A percentile compares a stretch with the other conserved stretches of the same genome.
These are phyloP conservation scores for Eremomyces bilateralis DNA, from an alignment of 495 filamentous ascomycete species.

Conservation along the genomic window DNA sequence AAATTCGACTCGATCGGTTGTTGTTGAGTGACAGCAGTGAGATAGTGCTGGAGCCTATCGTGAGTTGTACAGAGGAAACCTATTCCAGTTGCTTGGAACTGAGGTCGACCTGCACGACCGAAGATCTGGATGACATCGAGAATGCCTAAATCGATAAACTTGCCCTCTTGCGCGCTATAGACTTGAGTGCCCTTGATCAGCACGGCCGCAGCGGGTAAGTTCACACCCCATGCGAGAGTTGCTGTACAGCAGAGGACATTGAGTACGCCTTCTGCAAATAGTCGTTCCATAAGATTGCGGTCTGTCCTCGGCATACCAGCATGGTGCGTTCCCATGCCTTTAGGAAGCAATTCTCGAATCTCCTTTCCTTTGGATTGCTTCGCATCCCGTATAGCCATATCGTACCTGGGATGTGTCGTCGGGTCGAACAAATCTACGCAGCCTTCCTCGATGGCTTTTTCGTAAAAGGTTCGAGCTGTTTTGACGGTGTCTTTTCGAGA, in stretches of 20 bases:
- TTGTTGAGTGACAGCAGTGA: conserved; percentile 81
- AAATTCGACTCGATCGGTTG: conserved; percentile 91
- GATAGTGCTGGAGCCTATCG: conserved; percentile 82
- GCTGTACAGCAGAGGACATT: conserved; percentile 97
- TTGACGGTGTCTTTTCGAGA: conserved; percentile 82
- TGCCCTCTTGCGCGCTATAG: conserved; percentile 88
- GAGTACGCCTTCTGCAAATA: conserved; percentile 73
- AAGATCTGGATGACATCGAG: conserved; percentile 97
- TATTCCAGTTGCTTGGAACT: conserved; percentile 89
- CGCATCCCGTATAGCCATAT: conserved; percentile 55
- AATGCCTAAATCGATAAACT: conserved; percentile 91
- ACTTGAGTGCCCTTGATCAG: conserved; percentile 96
- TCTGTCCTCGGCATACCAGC: conserved; percentile 87
- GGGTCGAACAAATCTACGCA: conserved; percentile 69
- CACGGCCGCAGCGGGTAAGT: conserved; percentile 89
- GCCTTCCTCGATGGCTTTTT: conserved; percentile 63
- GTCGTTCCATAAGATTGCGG: conserved; percentile 74
- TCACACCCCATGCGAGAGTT: conserved; percentile 96
- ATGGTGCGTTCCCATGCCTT: conserved; percentile 87
- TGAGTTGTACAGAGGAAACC: conserved; percentile 92
- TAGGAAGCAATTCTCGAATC: conserved; percentile 66
- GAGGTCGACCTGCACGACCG: conserved; percentile 87
- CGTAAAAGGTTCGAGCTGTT: conserved; percentile 64
- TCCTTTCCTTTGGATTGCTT: conserved; percentile 65
- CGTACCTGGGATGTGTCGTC: conserved; percentile 42